These are phyloP conservation scores for Podosphaera xanthii DNA, from an alignment of 2,329 filamentous ascomycete species.

Conservation along the genomic window DNA sequence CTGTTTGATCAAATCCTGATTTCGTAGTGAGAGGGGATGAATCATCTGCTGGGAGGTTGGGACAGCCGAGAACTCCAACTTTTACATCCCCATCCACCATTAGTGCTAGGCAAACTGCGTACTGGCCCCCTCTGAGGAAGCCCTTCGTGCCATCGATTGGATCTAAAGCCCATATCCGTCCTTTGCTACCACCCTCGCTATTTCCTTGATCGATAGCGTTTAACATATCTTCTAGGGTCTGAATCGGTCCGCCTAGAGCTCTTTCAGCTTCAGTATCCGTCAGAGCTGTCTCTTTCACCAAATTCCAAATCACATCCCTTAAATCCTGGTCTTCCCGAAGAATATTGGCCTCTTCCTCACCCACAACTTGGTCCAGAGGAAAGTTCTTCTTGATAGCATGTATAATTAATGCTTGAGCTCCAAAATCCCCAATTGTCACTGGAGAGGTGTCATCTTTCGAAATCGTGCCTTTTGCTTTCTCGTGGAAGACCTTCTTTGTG, in stretches of 20 bases:
- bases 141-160: slow-evolving; percentile 97
- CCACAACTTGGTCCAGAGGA: slow-evolving; percentile 74
- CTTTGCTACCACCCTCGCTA: slow-evolving; percentile 46
- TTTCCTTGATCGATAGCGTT: slow-evolving; percentile 43
- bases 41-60: slow-evolving; percentile 82
- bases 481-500: slow-evolving; percentile 58
- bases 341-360: slow-evolving; percentile 75
- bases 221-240: slow-evolving; percentile 42
- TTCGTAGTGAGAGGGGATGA: slow-evolving; percentile 43
- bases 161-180: slow-evolving; percentile 87
- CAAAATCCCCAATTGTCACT: slow-evolving; percentile 94
- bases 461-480: slow-evolving; percentile 82
- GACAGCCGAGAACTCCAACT: slow-evolving; percentile 84
- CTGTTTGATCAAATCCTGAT: slow-evolving; percentile 51
- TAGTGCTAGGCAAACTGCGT: slow-evolving; percentile 80
- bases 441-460: slow-evolving; percentile 90
- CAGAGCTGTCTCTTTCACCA: slow-evolving; percentile 52
- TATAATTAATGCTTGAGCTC: slow-evolving; percentile 91
- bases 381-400: slow-evolving; percentile 74
- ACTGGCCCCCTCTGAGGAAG: slow-evolving; percentile 87
- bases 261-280: slow-evolving; percentile 40
- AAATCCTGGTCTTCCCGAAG: slow-evolving; percentile 50
- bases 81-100: slow-evolving; percentile 87
- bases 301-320: slow-evolving; percentile 58
- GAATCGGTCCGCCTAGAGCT: slow-evolving; percentile 45